Evolutionary conservation across 371 early-diverging fungal species (phyloP).

Genomic region (Entomophthora muscae): DNA sequence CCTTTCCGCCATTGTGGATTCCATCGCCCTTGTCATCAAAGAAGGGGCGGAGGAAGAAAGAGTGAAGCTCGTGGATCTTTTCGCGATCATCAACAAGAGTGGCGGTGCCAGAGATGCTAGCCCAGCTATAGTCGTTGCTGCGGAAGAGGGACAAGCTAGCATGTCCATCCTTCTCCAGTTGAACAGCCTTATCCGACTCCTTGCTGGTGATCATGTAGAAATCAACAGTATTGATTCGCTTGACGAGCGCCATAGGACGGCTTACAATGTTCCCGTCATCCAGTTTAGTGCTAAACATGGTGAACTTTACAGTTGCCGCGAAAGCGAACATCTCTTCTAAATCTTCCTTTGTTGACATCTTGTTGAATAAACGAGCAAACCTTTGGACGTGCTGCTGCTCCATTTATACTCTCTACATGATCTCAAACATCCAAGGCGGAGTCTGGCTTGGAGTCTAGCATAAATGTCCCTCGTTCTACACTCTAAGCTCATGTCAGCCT

Average conservation of each 20-base stretch:
- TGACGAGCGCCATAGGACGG: slow-evolving; percentile 7
- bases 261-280: slow-evolving; percentile 3
- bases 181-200: slow-evolving; percentile 21
- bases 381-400: too few species aligned
- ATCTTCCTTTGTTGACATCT: too few species aligned
- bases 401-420: too few species aligned
- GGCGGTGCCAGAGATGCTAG: slow-evolving; percentile 22
- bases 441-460: too few species aligned
- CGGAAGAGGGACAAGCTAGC: slow-evolving; percentile 21
- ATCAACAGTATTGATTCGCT: slow-evolving; percentile 12
- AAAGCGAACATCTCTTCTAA: background rate
- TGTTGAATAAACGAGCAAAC: too few species aligned
- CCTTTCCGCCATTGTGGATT: slow-evolving; percentile 20
- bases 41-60: slow-evolving; percentile 18
- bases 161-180: slow-evolving; percentile 20
- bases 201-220: slow-evolving; percentile 23
- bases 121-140: slow-evolving; percentile 20
- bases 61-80: slow-evolving; percentile 19
- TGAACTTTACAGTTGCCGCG: background rate
- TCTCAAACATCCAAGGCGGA: too few species aligned
- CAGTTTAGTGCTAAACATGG: slow-evolving; percentile 3
- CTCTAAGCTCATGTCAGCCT: too few species aligned
- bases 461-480: too few species aligned
- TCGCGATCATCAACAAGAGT: slow-evolving; percentile 17
- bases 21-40: slow-evolving; percentile 23